Evolutionary conservation across 2,329 filamentous ascomycete species (phyloP).

Genomic region (Elsinoe perseae): DNA sequence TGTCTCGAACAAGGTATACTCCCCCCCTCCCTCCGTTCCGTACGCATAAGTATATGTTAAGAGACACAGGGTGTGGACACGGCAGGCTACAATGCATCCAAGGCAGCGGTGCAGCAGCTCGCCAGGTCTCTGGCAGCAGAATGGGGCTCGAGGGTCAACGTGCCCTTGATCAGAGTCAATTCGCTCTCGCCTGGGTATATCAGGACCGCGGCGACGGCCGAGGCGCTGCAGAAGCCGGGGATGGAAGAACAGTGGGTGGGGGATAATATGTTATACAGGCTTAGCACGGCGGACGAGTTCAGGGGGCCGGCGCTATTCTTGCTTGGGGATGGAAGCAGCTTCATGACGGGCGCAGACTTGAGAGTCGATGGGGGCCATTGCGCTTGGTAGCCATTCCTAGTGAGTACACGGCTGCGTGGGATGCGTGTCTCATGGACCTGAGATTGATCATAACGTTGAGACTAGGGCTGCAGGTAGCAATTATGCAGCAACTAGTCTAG

Average conservation of each 20-base stretch:
- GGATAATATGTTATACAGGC: constrained; percentile 11
- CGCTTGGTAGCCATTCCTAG: constrained; percentile 1
- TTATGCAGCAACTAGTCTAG: no score
- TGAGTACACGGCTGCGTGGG: no score
- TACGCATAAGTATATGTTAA: not conserved
- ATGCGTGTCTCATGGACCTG: no score
- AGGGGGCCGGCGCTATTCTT: constrained; percentile 4
- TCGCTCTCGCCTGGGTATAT: constrained; percentile 31
- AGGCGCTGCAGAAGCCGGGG: constrained; percentile 8
- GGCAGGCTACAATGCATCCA: constrained; percentile 47
- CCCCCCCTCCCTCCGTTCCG: not conserved
- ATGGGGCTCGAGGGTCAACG: constrained; percentile 38
- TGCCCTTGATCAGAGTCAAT: constrained; percentile 37
- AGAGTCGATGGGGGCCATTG: constrained; percentile 15
- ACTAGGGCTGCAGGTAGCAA: no score
- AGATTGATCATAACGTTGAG: no score
- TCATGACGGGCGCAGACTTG: constrained; percentile 15
- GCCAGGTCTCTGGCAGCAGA: constrained; percentile 46
- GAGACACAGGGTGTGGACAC: constrained; percentile 32
- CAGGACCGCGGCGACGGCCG: constrained; percentile 5
- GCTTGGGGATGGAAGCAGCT: constrained; percentile 12
- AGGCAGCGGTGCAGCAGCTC: constrained; percentile 48
- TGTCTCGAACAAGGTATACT: constrained; percentile 27
- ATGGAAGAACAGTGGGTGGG: constrained; percentile 13
- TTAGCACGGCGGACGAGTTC: constrained; percentile 8